A percentile compares a stretch with the other conserved stretches of the same genome.
Evolutionary conservation across 148 eudicot genomes (phyloP).

Genomic region (Camellia sinensis): DNA sequence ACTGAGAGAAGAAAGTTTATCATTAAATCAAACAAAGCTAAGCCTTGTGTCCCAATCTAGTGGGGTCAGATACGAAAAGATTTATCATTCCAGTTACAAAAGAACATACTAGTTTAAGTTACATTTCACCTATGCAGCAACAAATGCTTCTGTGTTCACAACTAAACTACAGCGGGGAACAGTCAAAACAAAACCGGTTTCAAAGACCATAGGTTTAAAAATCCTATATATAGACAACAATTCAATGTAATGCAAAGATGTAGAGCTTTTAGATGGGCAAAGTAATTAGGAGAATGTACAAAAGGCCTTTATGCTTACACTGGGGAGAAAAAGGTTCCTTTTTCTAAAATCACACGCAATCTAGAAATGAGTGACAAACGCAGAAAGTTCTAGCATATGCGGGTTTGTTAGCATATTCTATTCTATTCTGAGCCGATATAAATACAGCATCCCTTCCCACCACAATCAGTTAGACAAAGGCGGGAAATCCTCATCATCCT

Average conservation of each 20-base stretch:
- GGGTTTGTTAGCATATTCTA: slow-evolving; percentile 13
- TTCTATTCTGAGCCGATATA: slow-evolving; percentile 5
- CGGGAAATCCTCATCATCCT: slow-evolving; percentile 91
- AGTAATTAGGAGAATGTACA: slow-evolving; percentile 13
- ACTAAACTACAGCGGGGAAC: neutral
- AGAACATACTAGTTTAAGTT: neutral
- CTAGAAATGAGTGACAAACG: neutral
- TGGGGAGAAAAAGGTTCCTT: neutral
- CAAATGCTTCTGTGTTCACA: neutral
- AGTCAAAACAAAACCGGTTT: slow-evolving; percentile 3
- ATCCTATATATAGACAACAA: slow-evolving; percentile 9
- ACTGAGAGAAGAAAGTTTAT: too few relatives aligned
- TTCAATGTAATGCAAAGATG: slow-evolving; percentile 3
- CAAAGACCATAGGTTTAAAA: neutral
- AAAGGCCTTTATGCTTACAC: neutral
- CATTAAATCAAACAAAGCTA: too few relatives aligned
- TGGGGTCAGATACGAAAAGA: too few relatives aligned
- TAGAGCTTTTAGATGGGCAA: neutral
- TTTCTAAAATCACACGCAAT: neutral
- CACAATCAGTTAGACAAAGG: slow-evolving; percentile 57
- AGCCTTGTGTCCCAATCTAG: too few relatives aligned
- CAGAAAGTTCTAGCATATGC: neutral
- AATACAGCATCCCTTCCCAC: slow-evolving; percentile 6
- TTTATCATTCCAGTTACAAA: neutral
- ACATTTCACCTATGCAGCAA: slow-evolving; percentile 3